phyloP scores from a whole-genome alignment of 805 yeast species.

The Yarrowia sp. region DNA sequence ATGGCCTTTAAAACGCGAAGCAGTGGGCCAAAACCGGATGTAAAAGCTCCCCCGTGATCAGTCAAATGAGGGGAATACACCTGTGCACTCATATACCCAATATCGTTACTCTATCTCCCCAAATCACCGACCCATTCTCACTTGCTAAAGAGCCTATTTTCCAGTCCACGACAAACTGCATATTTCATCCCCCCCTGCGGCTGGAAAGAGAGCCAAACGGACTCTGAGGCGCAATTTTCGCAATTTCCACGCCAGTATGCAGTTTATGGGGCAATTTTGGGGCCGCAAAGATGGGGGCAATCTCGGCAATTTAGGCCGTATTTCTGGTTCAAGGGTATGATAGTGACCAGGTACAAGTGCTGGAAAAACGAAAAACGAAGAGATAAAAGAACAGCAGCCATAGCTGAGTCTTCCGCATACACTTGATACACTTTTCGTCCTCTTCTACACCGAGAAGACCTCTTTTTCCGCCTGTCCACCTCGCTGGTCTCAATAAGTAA shows the following conservation, averaged over 20 bases:
- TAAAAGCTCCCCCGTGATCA: background rate
- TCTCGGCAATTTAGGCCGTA: constrained; percentile 31
- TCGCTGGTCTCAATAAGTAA: constrained; percentile 3
- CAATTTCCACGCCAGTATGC: constrained; percentile 14
- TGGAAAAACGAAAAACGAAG: background rate
- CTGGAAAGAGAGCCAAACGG: constrained; percentile 26
- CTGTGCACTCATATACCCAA: background rate
- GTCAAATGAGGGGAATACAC: background rate
- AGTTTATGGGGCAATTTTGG: constrained; percentile 27
- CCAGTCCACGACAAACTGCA: constrained; percentile 6
- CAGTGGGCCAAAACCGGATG: background rate
- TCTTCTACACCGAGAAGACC: too few relatives aligned
- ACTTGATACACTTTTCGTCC: too few relatives aligned
- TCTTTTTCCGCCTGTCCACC: too few relatives aligned
- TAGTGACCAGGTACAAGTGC: too few relatives aligned
- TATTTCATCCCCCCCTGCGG: constrained; percentile 38
- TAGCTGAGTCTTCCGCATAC: too few relatives aligned
- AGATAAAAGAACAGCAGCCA: background rate
- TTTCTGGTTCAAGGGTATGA: background rate
- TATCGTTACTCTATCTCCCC: too few relatives aligned
- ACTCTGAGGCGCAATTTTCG: constrained; percentile 14
- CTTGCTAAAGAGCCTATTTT: constrained; percentile 20
- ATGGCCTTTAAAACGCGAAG: background rate
- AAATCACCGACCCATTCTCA: background rate
- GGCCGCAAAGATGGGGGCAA: background rate